Evolutionary conservation across 1,284 basidiomycete genomes (phyloP), one percentile per base, ranked within the genome.

Genomic region (Cryptococcus floricola): DNA sequence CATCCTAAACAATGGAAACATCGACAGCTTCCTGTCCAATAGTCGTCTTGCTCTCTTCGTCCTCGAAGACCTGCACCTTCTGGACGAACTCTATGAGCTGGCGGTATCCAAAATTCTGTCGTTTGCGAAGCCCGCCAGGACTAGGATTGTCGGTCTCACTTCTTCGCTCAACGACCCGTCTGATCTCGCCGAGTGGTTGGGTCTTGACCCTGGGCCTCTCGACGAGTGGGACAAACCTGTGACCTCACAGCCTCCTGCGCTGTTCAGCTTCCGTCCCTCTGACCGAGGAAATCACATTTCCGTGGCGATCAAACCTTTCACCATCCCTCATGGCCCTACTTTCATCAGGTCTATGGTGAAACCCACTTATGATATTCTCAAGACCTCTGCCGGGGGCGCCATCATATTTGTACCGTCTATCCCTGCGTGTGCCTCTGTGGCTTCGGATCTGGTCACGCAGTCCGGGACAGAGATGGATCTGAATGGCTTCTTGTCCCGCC

Each of bases 291-390:
- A 91, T 62, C 83, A 90, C 0, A 79, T 98, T 18, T 79, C 80
- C 4, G 82, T 86, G 12, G 81, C 81, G 14, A 82, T 87, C 23
- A 86, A 89, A 59, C 83, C 89, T 0, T 97, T 97, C 77, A 87
- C 87, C 28, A 87, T 93, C 53, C 84, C 91, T 0, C 87, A 95
- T 68, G 95, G 92, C 4, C 82, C 87, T 0, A 86, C 89, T 1
- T 80, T 98, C 28, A 87, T 95, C 77, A 95, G 94, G 68, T 83
- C 87, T 2, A 96, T 98, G 88, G 83, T 88, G 48, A 96, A 94
- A 73, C 93, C 96, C 5, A 86, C 87, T 0, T 91, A 95, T 71
- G 77, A 84, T 13, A 85, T 74, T 9, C 67, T 80, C 68, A 77
- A 65, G 28, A 65, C 74, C 10, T 66, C 73, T 2, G 79, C 80